Base-by-base conservation (phyloP, 78 protist genomes). In the Planoprotostelium fungivorum region DNA sequence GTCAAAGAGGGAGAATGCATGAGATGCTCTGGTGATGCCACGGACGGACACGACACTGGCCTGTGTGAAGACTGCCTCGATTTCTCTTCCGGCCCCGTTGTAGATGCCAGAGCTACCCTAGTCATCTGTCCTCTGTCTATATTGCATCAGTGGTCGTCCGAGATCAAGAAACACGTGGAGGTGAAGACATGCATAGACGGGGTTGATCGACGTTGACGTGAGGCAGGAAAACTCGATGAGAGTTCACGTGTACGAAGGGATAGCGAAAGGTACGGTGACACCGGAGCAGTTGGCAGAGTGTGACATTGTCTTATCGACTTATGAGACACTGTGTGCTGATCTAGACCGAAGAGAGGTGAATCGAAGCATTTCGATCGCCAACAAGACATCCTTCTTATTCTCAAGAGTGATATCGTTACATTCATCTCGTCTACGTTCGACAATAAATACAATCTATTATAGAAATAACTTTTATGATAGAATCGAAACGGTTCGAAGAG, bases 301-400 rank as follows among this genome's bases (percentile, higher is more conserved):
- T 88, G 93, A 93, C 38, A 83, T 93, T 0, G 93, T 93, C 0
- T 28, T 93, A 5, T 88, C 95, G 0, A 88, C 95, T 34, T 93
- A 93, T 84, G 93, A 90, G 5, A 36, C 38, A 0, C 90, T 93
- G 29, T 85, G 88, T 0, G 85, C 16, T 25, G 94, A 90, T 25
- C 37, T 87, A 0, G 39, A 84, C 36, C 87, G 91, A 73, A 28
- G 87, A 1, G 85, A 90, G 1, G 90, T 86, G 63, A 86, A 34
- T 29, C n/a, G 86, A 5, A 87, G 85, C 1, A 38, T 31, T 34
- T 16, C 31, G 16, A 51, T 16, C 73, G 5, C 31, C 31, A 51
- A 51, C 63, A n/a, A n/a, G n/a, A n/a, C n/a, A n/a, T n/a, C n/a
- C n/a, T n/a, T n/a, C n/a, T n/a, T n/a, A n/a, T n/a, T n/a, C n/a